Evolutionary conservation across 108 stramenopile genomes (phyloP).

Genomic region (Craspedostauros australis): DNA sequence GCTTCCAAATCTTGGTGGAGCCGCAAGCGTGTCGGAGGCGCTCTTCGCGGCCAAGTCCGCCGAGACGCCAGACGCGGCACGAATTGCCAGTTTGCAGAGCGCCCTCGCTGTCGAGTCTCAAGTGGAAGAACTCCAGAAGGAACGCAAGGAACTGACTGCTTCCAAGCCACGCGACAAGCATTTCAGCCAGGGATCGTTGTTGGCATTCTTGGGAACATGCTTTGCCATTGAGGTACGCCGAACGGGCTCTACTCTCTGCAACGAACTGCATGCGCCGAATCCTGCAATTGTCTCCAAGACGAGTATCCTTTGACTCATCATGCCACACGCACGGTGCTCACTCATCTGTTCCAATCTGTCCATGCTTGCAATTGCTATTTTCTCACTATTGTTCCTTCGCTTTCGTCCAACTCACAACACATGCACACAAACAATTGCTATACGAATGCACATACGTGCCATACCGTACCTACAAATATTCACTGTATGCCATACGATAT

Average conservation of each 20-base stretch:
- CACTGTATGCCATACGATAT: too few species aligned
- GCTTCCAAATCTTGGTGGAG: constrained; percentile 50
- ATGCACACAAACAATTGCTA: neutral
- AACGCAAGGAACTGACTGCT: constrained; percentile 74
- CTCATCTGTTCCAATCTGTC: neutral
- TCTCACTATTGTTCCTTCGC: constrained; percentile 2
- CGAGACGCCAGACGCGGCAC: constrained; percentile 39
- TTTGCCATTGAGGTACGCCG: constrained; percentile 87
- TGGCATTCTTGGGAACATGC: constrained; percentile 87
- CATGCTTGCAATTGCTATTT: neutral
- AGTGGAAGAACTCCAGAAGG: constrained; percentile 58
- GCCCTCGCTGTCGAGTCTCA: constrained; percentile 53
- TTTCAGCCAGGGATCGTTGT: constrained; percentile 76
- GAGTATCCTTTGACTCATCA: neutral
- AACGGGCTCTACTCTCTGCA: neutral
- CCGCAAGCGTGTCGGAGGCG: constrained; percentile 31
- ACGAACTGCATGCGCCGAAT: neutral
- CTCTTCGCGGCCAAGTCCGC: constrained; percentile 39
- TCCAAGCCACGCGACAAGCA: constrained; percentile 77
- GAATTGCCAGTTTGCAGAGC: constrained; percentile 38
- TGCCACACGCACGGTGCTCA: neutral
- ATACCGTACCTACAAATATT: too few species aligned
- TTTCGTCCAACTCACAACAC: neutral
- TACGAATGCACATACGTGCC: too few species aligned
- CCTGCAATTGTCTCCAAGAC: neutral